phyloP scores from a whole-genome alignment of 2,329 filamentous ascomycete species.

The Ophiognomonia clavigignenti-juglandacearum region DNA sequence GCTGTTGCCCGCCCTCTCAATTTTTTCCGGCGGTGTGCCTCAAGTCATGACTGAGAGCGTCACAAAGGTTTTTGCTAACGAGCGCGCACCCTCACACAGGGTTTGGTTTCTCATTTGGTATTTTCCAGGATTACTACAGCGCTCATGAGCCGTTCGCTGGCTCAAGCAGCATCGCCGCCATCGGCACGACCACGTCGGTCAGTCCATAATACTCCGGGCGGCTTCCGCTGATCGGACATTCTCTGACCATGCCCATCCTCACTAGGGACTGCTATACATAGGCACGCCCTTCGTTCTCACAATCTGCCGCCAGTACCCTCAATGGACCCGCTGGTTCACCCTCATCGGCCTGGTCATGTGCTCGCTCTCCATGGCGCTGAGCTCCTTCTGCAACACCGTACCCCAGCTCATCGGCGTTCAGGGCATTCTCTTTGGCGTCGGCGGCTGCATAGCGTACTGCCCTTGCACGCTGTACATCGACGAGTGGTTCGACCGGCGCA shows the following conservation, averaged over 20 bases:
- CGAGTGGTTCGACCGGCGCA: slow-evolving; percentile 55
- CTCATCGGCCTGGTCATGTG: slow-evolving; percentile 43
- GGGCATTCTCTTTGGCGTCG: slow-evolving; percentile 55
- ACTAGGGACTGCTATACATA: slow-evolving; percentile 48
- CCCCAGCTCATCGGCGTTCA: slow-evolving; percentile 54
- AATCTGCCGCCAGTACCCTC: slow-evolving; percentile 37
- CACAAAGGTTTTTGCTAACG: not conserved
- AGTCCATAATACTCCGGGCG: not conserved
- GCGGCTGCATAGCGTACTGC: slow-evolving; percentile 50
- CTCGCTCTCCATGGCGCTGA: slow-evolving; percentile 46
- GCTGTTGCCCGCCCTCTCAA: not conserved
- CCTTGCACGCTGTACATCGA: slow-evolving; percentile 54
- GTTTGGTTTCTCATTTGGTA: slow-evolving; percentile 63
- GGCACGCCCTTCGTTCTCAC: slow-evolving; percentile 43
- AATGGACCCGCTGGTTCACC: slow-evolving; percentile 34
- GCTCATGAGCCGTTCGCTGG: slow-evolving; percentile 52
- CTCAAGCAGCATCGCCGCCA: slow-evolving; percentile 49
- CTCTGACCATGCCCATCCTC: not conserved
- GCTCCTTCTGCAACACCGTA: slow-evolving; percentile 47
- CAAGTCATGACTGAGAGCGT: too few species aligned
- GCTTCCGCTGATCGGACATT: not conserved
- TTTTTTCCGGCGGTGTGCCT: too few species aligned
- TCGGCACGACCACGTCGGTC: slow-evolving; percentile 26
- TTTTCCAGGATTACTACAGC: slow-evolving; percentile 67
- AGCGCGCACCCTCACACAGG: slow-evolving; percentile 33